Percentiles rank a stretch among this genome's conserved stretches.
phyloP scores from a whole-genome alignment of 495 filamentous ascomycete genomes.

The Xylaria telfairii region DNA sequence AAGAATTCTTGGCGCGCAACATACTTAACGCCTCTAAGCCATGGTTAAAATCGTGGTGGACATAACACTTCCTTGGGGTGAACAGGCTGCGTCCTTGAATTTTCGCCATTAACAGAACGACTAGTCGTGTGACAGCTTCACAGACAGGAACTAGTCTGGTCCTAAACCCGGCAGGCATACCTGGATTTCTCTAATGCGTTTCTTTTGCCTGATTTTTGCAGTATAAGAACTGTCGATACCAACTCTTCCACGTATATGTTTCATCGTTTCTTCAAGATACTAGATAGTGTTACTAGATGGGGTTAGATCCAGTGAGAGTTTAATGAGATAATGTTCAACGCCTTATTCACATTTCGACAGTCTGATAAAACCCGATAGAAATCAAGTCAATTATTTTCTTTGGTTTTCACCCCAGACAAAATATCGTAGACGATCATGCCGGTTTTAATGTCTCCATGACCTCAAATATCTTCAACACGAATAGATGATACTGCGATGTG shows the following conservation, averaged over 20 bases:
- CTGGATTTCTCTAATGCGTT: background rate
- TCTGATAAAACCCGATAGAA: background rate
- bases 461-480: no score
- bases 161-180: background rate
- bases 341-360: background rate
- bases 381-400: background rate
- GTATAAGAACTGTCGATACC: background rate
- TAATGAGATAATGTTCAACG: background rate
- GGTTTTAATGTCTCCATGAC: no score
- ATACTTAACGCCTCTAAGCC: background rate
- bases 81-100: background rate
- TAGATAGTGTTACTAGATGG: conserved; percentile 4
- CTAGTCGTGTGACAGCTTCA: background rate
- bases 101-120: conserved; percentile 2
- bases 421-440: no score
- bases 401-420: no score
- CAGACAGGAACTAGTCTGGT: background rate
- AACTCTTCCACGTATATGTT: background rate
- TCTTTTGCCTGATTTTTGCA: background rate
- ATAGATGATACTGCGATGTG: background rate
- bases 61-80: background rate
- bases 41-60: background rate
- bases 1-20: background rate
- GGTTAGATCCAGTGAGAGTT: background rate
- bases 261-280: background rate